Evolutionary conservation across 768 basidiomycete genomes (phyloP).

Genomic region (Pleurotus tuber-regium): DNA sequence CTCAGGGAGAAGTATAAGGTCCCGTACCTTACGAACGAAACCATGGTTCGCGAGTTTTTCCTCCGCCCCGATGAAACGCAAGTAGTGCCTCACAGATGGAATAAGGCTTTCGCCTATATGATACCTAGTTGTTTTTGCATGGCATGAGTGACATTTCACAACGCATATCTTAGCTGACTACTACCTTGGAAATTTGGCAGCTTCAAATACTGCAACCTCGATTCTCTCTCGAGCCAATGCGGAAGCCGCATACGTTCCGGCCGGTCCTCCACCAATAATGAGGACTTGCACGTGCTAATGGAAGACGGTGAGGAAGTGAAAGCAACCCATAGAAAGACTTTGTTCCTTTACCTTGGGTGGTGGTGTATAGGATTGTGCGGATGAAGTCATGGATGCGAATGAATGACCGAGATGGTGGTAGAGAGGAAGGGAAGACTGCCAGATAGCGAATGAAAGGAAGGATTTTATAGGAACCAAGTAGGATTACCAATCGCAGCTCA

Average conservation of each 20-base stretch:
- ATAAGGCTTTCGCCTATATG: slow-evolving; percentile 62
- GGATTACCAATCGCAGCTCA: slow-evolving; percentile 7
- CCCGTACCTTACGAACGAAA: slow-evolving; percentile 46
- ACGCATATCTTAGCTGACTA: slow-evolving; percentile 2
- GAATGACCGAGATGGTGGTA: not conserved
- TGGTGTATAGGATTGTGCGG: not conserved
- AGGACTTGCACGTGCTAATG: slow-evolving; percentile 42
- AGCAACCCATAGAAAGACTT: not conserved
- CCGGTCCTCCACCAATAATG: slow-evolving; percentile 52
- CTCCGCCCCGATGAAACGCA: slow-evolving; percentile 58
- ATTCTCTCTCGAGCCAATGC: slow-evolving; percentile 56
- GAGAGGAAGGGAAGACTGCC: not conserved
- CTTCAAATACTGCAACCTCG: slow-evolving; percentile 51
- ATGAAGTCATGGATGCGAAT: not conserved
- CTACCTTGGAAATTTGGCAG: slow-evolving; percentile 52
- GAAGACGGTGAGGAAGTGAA: not conserved
- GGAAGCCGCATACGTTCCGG: slow-evolving; percentile 55
- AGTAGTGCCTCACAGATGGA: slow-evolving; percentile 57
- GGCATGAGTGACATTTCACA: not conserved
- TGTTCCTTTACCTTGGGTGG: slow-evolving; percentile 4
- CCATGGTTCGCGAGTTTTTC: slow-evolving; percentile 47
- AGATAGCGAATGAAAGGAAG: not conserved
- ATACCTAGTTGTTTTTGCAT: slow-evolving; percentile 34
- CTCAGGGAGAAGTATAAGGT: slow-evolving; percentile 7
- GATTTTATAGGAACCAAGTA: not conserved